Evolutionary conservation across 495 filamentous ascomycete species (phyloP), one percentile per base, ranked within the genome.

Genomic region (Xylaria scruposa): DNA sequence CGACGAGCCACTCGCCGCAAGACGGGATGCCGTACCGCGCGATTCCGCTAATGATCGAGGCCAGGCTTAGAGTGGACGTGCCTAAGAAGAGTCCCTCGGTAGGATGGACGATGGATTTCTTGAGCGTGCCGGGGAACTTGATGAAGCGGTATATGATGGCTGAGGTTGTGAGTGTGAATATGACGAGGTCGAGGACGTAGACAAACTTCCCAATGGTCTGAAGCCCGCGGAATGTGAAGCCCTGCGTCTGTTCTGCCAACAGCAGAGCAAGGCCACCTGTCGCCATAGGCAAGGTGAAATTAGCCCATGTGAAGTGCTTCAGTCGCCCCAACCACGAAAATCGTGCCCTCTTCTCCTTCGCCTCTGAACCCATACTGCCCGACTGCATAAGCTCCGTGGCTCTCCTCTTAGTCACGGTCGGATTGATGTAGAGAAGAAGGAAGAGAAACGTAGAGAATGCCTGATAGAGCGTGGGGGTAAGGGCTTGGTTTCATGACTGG

Each of bases 231-330:
- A 78, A 78, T 3, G 73, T 71, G 81, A 92, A 91, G 15, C 81
- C 80, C 73, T 90, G 84, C 1, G 90, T 91, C 24, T 87, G 84
- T 65, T 82, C 83, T 59, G 83, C 84, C 38, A 93, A 81, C 44
- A 91, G 78, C 21, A 92, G 82, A 29, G 91, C 87, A 13, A 93
- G 78, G 12, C 90, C 91, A 13, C 89, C 89, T 2, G 88, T 90
- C 47, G 89, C 88, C 90, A 92, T 92, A 21, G 77, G 77, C 74
- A 90, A 77, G 13, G 89, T 91, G 77, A 90, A 93, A 86, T 90
- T 92, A 31, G 90, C 90, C 87, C 89, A 92, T n/a, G 91, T 92
- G 75, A 92, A 91, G 73, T 92, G 91, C 67, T 87, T 82, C 4
- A 92, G 79, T 6, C 90, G 83, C 12, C 68, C 66, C 59, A 78